A percentile compares a stretch with the other conserved stretches of the same genome.
Evolutionary conservation across 225 moss, liverwort and hornwort species (phyloP).

Genomic region (Neckera pumila): DNA sequence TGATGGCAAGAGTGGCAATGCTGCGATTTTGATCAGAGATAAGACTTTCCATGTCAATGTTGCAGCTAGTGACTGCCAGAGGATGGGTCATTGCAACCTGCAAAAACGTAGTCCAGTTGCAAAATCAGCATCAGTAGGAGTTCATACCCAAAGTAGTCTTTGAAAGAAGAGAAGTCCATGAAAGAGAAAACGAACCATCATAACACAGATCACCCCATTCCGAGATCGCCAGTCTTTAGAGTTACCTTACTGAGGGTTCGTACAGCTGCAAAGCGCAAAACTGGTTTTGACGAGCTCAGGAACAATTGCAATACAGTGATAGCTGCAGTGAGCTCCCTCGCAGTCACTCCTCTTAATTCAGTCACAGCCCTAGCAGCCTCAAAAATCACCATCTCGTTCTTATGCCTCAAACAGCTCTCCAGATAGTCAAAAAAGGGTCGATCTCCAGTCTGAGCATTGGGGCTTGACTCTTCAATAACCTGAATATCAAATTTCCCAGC

Average conservation of each 20-base stretch:
- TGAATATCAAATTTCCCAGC: background rate
- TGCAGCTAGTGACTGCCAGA: constrained; percentile 78
- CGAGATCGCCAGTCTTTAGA: background rate
- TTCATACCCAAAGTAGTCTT: background rate
- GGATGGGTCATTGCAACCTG: constrained; percentile 88
- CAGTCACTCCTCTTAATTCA: constrained; percentile 62
- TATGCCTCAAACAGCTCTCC: constrained; percentile 71
- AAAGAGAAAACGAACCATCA: background rate
- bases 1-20: constrained; percentile 86
- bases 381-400: constrained; percentile 89
- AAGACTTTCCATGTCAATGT: constrained; percentile 88
- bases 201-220: background rate
- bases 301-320: constrained; percentile 82
- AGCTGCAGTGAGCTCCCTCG: constrained; percentile 77
- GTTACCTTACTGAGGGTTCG: constrained; percentile 79
- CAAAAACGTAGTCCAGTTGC: background rate
- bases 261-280: constrained; percentile 86
- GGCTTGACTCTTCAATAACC: constrained; percentile 68
- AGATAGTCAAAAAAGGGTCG: constrained; percentile 80
- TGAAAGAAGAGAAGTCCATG: background rate
- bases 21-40: constrained; percentile 88
- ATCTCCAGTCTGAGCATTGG: constrained; percentile 62
- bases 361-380: constrained; percentile 83
- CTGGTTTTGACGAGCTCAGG: constrained; percentile 82
- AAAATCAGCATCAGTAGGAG: background rate